Percentiles rank a stretch among this genome's conserved stretches.
These are phyloP conservation scores for Penicillium crustosum DNA, from an alignment of 2,329 filamentous ascomycete genomes.

Conservation along the genomic window DNA sequence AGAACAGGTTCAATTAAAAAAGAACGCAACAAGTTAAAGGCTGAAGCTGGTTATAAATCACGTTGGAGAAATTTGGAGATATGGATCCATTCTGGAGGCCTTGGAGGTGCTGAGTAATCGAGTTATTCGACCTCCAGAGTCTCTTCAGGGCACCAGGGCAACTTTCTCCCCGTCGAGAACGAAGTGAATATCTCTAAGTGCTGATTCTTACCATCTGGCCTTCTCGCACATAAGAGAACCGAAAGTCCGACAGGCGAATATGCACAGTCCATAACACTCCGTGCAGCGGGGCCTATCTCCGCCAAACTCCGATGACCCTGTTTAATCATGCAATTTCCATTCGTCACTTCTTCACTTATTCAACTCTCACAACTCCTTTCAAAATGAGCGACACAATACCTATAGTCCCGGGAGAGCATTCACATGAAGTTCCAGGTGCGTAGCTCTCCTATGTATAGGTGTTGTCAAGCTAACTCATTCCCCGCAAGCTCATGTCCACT, in stretches of 20 bases:
- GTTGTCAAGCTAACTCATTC: conserved; percentile 3
- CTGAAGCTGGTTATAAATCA: neutral
- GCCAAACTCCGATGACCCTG: conserved; percentile 16
- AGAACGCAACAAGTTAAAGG: neutral
- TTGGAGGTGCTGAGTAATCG: conserved; percentile 8
- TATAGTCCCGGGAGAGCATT: neutral
- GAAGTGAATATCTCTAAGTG: too few relatives aligned
- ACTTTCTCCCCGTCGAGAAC: neutral
- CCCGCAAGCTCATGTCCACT: conserved; percentile 16
- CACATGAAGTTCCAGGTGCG: conserved; percentile 11
- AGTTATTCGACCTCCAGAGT: neutral
- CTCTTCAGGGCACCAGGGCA: neutral
- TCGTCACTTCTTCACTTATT: neutral
- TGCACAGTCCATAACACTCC: neutral
- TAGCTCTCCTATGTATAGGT: neutral
- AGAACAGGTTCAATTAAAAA: neutral
- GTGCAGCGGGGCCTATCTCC: conserved; percentile 12
- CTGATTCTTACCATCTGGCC: neutral
- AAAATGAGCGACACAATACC: conserved; percentile 9
- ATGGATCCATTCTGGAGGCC: neutral
- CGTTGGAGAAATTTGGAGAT: conserved; percentile 8
- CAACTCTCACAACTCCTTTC: neutral
- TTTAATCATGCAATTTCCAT: conserved; percentile 3
- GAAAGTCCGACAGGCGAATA: neutral
- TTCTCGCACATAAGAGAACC: neutral